phyloP scores from a whole-genome alignment of 225 moss, liverwort and hornwort species.

The Marchantia polymorpha region DNA sequence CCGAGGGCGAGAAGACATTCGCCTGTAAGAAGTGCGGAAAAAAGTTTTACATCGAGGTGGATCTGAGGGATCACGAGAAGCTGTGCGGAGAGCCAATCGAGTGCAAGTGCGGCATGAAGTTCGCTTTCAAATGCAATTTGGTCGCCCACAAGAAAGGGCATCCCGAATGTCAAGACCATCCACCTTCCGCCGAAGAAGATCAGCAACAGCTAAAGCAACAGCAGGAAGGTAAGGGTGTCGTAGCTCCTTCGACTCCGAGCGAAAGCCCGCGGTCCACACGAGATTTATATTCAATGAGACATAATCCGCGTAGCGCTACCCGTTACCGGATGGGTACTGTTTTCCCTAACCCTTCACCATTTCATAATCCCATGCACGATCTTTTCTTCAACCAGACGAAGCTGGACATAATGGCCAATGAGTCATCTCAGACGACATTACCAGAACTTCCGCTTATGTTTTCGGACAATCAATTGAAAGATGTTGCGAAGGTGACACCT shows the following conservation, averaged over 20 bases:
- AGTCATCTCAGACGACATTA: no score
- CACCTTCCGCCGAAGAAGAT: slow-evolving; percentile 14
- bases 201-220: background rate
- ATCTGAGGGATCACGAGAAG: slow-evolving; percentile 94
- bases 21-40: slow-evolving; percentile 78
- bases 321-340: background rate
- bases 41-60: slow-evolving; percentile 84
- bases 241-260: background rate
- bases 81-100: slow-evolving; percentile 80
- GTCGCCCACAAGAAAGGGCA: slow-evolving; percentile 92
- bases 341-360: background rate
- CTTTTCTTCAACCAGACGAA: no score
- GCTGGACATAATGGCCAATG: no score
- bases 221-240: background rate
- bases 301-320: background rate
- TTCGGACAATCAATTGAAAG: no score
- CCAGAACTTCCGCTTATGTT: no score
- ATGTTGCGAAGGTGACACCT: no score
- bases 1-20: slow-evolving; percentile 66
- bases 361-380: no score
- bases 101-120: slow-evolving; percentile 90
- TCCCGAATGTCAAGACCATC: slow-evolving; percentile 62
- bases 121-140: slow-evolving; percentile 92
- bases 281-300: no score
- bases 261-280: background rate